Evolutionary conservation across 2,329 filamentous ascomycete species (phyloP), one percentile per base, ranked within the genome.

Genomic region (Fusarium pilosicola): DNA sequence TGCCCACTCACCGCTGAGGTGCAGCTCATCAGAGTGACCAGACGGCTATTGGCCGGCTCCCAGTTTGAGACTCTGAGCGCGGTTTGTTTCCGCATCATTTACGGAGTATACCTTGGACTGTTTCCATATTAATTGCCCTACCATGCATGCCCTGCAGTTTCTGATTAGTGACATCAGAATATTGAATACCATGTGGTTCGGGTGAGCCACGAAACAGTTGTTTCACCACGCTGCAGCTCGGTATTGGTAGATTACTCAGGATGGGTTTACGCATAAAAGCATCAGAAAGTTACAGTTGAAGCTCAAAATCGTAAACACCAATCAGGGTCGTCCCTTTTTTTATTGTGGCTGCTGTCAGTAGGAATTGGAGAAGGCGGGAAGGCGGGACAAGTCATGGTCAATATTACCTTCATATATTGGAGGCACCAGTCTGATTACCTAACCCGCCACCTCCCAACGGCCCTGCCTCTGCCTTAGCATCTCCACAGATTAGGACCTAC

Each of bases 401-500:
- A 38, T 52, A 44, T 11, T 39, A 22, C 34, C 30, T 20, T 14
- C 52, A 48, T 8, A 6, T 46, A 59, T 51, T 34, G 30, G 28
- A 34, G 59, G 59, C 26, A 52, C 30, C 41, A 46, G 48, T n/a
- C 13, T 61, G 61, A 62, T 70, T 71, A 60, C 63, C 65, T 74
- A 74, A 74, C 67, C 42, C 46, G 52, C 48, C 32, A 54, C 61
- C 44, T 59, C 39, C 68, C 59, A 64, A 62, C 55, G 68, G 77
- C 77, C 75, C 77, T 74, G 62, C 55, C 55, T 48, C 45, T 51
- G 18, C 30, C n/a, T 51, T 74, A 52, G 58, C 72, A 75, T 63
- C 78, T 78, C 71, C 80, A 77, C 78, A 77, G 77, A 70, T 20
- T 51, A 34, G 48, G 54, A 36, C 34, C 34, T 36, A 58, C 24